Conservation (phyloP, 345 rosid species). For the Brassica carinata region DNA sequence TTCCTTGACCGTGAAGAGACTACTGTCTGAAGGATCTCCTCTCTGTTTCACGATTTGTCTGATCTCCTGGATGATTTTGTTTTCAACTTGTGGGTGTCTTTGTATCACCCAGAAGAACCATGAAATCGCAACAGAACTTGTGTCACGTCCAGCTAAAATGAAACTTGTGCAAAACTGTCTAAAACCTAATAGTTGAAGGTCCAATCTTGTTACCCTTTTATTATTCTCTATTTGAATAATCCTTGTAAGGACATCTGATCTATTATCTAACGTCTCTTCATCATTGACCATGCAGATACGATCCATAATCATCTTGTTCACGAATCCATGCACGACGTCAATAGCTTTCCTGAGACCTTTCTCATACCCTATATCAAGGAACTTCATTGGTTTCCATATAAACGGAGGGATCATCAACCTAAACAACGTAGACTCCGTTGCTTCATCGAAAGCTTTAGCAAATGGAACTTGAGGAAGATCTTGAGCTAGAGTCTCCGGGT, state of each 20-base stretch:
- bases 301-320: slow-evolving; percentile 42
- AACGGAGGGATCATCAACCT: slow-evolving; percentile 56
- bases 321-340: slow-evolving; percentile 46
- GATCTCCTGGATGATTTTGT: slow-evolving; percentile 37
- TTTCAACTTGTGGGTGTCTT: slow-evolving; percentile 45
- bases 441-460: slow-evolving; percentile 55
- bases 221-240: slow-evolving; percentile 49
- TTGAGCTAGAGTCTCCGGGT: slow-evolving; percentile 57
- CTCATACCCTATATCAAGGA: slow-evolving; percentile 55
- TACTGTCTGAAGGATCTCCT: slow-evolving; percentile 9
- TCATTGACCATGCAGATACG: slow-evolving; percentile 46
- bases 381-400: slow-evolving; percentile 56
- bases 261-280: slow-evolving; percentile 30
- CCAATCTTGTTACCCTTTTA: slow-evolving; percentile 37
- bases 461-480: slow-evolving; percentile 48
- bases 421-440: slow-evolving; percentile 53
- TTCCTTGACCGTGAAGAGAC: slow-evolving; percentile 42
- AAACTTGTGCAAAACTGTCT: slow-evolving; percentile 56
- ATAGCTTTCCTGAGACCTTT: slow-evolving; percentile 51
- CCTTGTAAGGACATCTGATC: slow-evolving; percentile 58
- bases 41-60: slow-evolving; percentile 28
- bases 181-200: slow-evolving; percentile 27
- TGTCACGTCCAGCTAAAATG: slow-evolving; percentile 65
- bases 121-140: slow-evolving; percentile 53
- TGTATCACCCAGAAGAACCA: slow-evolving; percentile 57